phyloP scores from a whole-genome alignment of 2,329 filamentous ascomycete genomes.

The Epichloe amarillans region DNA sequence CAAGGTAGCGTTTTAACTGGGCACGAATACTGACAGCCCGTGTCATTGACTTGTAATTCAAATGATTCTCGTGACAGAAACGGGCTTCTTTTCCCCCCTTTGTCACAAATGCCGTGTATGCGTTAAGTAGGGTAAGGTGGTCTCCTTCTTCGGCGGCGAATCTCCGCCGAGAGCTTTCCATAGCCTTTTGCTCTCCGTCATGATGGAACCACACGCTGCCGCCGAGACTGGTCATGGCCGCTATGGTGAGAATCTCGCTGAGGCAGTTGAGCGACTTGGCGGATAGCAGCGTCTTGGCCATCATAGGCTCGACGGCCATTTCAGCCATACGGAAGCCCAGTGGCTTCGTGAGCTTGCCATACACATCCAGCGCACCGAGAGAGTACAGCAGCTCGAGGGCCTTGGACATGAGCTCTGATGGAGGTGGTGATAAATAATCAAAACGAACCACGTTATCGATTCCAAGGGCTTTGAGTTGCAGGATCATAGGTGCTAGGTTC shows the following conservation, averaged over 20 bases:
- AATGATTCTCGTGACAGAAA: slow-evolving; percentile 75
- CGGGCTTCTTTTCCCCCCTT: slow-evolving; percentile 66
- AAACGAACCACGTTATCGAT: slow-evolving; percentile 92
- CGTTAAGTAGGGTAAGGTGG: slow-evolving; percentile 81
- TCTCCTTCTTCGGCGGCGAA: slow-evolving; percentile 92
- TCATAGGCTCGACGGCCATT: slow-evolving; percentile 87
- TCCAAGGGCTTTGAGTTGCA: slow-evolving; percentile 88
- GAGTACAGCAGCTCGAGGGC: slow-evolving; percentile 81
- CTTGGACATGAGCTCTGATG: slow-evolving; percentile 70
- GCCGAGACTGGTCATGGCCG: slow-evolving; percentile 83
- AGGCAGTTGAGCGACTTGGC: slow-evolving; percentile 65
- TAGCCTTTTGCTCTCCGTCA: slow-evolving; percentile 60
- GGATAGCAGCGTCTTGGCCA: slow-evolving; percentile 73
- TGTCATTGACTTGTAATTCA: slow-evolving; percentile 77
- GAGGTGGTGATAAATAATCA: slow-evolving; percentile 75
- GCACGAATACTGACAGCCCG: slow-evolving; percentile 75
- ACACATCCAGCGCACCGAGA: slow-evolving; percentile 73
- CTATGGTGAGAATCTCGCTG: slow-evolving; percentile 78
- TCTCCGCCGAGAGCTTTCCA: slow-evolving; percentile 61
- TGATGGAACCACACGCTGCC: slow-evolving; percentile 73
- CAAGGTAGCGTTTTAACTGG: slow-evolving; percentile 76
- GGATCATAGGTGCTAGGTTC: slow-evolving; percentile 73
- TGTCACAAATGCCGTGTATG: slow-evolving; percentile 79
- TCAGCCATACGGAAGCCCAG: slow-evolving; percentile 89
- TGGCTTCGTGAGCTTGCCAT: slow-evolving; percentile 79